phyloP scores from a whole-genome alignment of 768 basidiomycete genomes.

The Podaxis sp. region DNA sequence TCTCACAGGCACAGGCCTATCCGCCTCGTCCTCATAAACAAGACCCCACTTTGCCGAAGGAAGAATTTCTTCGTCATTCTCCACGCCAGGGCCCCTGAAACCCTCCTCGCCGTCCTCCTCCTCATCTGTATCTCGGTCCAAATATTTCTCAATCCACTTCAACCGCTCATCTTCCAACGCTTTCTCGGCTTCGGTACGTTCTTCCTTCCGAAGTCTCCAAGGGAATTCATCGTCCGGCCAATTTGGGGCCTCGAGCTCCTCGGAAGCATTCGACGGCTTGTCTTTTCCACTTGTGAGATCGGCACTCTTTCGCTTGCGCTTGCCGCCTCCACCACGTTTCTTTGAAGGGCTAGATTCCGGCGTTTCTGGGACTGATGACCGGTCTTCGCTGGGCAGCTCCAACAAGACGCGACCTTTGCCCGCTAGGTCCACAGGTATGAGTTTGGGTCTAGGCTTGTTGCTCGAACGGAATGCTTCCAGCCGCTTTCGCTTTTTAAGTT shows the following conservation, averaged over 20 bases:
- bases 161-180: constrained; percentile 61
- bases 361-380: constrained; percentile 21
- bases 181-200: constrained; percentile 50
- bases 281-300: constrained; percentile 32
- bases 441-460: constrained; percentile 34
- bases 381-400: constrained; percentile 48
- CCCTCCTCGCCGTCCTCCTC: constrained; percentile 43
- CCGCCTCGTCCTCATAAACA: constrained; percentile 29
- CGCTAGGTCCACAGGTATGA: constrained; percentile 65
- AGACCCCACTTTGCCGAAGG: constrained; percentile 28
- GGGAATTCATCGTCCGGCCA: constrained; percentile 83
- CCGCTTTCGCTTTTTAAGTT: constrained; percentile 65
- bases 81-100: constrained; percentile 13
- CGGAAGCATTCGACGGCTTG: constrained; percentile 22
- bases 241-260: constrained; percentile 49
- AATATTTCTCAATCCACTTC: constrained; percentile 65
- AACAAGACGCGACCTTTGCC: constrained; percentile 73
- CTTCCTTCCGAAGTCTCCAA: constrained; percentile 65
- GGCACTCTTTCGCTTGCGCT: constrained; percentile 52
- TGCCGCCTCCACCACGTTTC: constrained; percentile 32
- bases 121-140: constrained; percentile 72
- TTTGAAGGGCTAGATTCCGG: constrained; percentile 35
- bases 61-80: constrained; percentile 28
- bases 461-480: constrained; percentile 65
- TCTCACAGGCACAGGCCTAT: constrained; percentile 28